Conservation (phyloP, 2,329 filamentous ascomycete species). For the Penicillium decumbens region DNA sequence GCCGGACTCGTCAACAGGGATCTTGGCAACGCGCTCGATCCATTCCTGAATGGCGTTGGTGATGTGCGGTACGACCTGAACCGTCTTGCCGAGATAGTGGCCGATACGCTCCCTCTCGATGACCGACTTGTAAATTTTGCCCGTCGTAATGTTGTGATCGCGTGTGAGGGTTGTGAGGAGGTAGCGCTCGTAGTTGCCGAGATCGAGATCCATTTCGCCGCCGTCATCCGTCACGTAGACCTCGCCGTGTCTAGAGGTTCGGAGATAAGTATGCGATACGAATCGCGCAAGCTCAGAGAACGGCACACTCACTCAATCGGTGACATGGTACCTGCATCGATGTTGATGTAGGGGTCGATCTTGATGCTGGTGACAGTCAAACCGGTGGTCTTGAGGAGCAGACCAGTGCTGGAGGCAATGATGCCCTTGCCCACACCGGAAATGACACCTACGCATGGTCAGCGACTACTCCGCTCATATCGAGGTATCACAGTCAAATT, state of each 20-base stretch:
- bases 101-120: conserved; percentile 68
- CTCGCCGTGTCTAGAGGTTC: conserved; percentile 66
- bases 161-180: conserved; percentile 74
- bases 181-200: conserved; percentile 76
- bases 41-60: conserved; percentile 89
- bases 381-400: conserved; percentile 30
- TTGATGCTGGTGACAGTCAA: conserved; percentile 31
- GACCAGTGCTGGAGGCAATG: conserved; percentile 53
- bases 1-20: conserved; percentile 79
- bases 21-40: conserved; percentile 78
- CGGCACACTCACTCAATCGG: conserved; percentile 23
- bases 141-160: conserved; percentile 95
- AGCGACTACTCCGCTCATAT: neutral
- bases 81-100: conserved; percentile 82
- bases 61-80: conserved; percentile 88
- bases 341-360: conserved; percentile 66
- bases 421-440: conserved; percentile 58
- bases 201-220: conserved; percentile 69
- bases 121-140: conserved; percentile 89
- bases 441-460: conserved; percentile 40
- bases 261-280: neutral
- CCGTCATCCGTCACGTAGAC: conserved; percentile 83
- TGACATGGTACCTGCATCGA: conserved; percentile 67
- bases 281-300: neutral
- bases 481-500: conserved; percentile 24